Evolutionary conservation across 2,329 filamentous ascomycete genomes (phyloP).

Genomic region (Talaromyces sp.): DNA sequence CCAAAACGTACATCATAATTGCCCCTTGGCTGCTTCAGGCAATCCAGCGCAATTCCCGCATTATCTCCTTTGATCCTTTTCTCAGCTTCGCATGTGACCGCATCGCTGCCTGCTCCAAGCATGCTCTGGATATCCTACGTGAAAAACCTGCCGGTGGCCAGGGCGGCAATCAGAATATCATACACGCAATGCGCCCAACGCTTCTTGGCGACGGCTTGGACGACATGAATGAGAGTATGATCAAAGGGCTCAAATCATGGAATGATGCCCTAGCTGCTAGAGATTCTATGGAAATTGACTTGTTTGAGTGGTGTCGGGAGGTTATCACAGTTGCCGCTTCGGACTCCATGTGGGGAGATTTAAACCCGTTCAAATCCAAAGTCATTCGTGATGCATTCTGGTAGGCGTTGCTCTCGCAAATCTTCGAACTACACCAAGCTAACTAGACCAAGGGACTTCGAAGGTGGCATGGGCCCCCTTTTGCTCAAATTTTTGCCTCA

Average conservation of each 20-base stretch:
- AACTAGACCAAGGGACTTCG: constrained; percentile 30
- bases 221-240: constrained; percentile 22
- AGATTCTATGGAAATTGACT: constrained; percentile 14
- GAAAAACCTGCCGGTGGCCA: constrained; percentile 16
- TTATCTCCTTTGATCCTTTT: constrained; percentile 21
- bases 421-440: neutral
- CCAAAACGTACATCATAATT: constrained; percentile 22
- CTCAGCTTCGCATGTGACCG: constrained; percentile 13
- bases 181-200: constrained; percentile 21
- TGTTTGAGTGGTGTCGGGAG: constrained; percentile 22
- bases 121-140: constrained; percentile 15
- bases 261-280: constrained; percentile 15
- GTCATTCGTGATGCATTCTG: constrained; percentile 18
- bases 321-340: constrained; percentile 23
- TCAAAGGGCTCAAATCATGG: constrained; percentile 7
- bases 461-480: constrained; percentile 25
- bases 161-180: constrained; percentile 13
- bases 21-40: constrained; percentile 18
- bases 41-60: constrained; percentile 19
- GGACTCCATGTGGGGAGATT: constrained; percentile 21
- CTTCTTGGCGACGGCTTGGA: constrained; percentile 20
- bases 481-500: constrained; percentile 29
- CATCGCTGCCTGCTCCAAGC: constrained; percentile 16
- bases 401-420: constrained; percentile 9
- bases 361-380: constrained; percentile 22